These are phyloP conservation scores for Aureobasidium sp. DNA, from an alignment of 2,329 filamentous ascomycete species.

Conservation along the genomic window DNA sequence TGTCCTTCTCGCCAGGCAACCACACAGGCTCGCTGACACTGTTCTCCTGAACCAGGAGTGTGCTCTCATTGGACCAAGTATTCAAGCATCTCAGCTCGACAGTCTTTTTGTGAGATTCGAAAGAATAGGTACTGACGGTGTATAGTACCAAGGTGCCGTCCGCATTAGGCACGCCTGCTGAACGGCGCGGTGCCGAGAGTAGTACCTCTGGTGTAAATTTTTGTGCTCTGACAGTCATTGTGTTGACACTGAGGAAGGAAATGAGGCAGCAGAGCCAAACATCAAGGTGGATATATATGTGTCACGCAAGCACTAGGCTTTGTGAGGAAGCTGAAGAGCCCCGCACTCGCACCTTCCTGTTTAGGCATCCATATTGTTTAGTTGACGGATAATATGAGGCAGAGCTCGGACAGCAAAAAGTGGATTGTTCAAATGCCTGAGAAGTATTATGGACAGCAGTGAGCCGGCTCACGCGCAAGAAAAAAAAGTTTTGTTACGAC, in stretches of 20 bases:
- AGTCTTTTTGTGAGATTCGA: slow-evolving; percentile 63
- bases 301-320: not conserved
- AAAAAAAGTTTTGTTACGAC: not conserved
- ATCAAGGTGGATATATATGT: slow-evolving; percentile 12
- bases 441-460: too few relatives aligned
- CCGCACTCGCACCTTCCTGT: slow-evolving; percentile 8
- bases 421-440: too few relatives aligned
- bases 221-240: slow-evolving; percentile 63
- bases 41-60: slow-evolving; percentile 57
- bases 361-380: not conserved
- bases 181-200: slow-evolving; percentile 67
- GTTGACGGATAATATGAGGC: too few relatives aligned
- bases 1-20: slow-evolving; percentile 60
- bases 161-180: slow-evolving; percentile 61
- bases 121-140: slow-evolving; percentile 70
- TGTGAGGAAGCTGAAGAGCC: not conserved
- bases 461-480: slow-evolving; percentile 7
- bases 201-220: slow-evolving; percentile 73
- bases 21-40: slow-evolving; percentile 66
- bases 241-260: not conserved
- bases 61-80: slow-evolving; percentile 58
- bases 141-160: slow-evolving; percentile 60
- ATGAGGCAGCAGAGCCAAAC: not conserved
- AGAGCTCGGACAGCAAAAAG: not conserved
- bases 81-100: slow-evolving; percentile 66